These are phyloP conservation scores for Wickerhamomyces alni DNA, from an alignment of 805 yeast species.

Conservation along the genomic window DNA sequence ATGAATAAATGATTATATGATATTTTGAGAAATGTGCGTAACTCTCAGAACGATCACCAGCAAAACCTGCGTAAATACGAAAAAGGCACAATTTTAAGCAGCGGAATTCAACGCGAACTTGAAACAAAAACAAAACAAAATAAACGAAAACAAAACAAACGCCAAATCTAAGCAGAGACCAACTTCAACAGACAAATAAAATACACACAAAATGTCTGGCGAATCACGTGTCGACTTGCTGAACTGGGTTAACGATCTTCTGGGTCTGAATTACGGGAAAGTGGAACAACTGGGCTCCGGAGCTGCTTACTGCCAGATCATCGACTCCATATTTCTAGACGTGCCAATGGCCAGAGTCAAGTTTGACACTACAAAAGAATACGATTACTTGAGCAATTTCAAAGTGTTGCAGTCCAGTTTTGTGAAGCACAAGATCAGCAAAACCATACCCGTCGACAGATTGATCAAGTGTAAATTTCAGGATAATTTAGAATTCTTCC, in stretches of 20 bases:
- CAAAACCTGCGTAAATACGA: neutral
- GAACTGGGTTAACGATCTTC: conserved; percentile 74
- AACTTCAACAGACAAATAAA: too few relatives aligned
- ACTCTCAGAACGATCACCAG: too few relatives aligned
- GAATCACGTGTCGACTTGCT: conserved; percentile 82
- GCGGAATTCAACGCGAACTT: neutral
- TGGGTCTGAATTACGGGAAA: conserved; percentile 60
- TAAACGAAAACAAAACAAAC: neutral
- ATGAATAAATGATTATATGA: neutral
- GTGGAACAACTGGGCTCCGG: conserved; percentile 96
- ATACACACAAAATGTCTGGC: neutral
- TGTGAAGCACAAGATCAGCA: conserved; percentile 59
- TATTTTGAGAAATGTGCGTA: too few relatives aligned
- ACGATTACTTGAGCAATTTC: conserved; percentile 74
- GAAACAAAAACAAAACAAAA: neutral
- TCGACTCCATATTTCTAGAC: conserved; percentile 80
- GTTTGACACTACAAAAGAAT: conserved; percentile 64
- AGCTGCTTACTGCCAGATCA: conserved; percentile 87
- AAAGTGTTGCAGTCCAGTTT: conserved; percentile 84
- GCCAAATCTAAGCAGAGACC: neutral
- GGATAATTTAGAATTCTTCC: conserved; percentile 89
- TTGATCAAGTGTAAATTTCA: conserved; percentile 85
- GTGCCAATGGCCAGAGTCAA: conserved; percentile 76
- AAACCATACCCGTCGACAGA: conserved; percentile 73
- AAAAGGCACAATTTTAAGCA: too few relatives aligned